Base-by-base conservation (phyloP, 805 yeast species). In the Lachancea cidri region DNA sequence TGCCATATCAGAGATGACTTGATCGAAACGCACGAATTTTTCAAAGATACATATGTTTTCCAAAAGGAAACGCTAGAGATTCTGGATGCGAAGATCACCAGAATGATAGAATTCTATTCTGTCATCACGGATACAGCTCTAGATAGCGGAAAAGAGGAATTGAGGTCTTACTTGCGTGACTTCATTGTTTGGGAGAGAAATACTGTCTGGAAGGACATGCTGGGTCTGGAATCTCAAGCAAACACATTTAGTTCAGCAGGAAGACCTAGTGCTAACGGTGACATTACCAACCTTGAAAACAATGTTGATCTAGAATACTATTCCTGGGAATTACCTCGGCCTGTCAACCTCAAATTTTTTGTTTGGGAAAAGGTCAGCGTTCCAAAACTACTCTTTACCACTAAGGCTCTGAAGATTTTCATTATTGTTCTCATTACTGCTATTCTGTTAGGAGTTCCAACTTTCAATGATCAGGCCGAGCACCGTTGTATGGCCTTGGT, bases 151-250 rank as follows among this genome's bases (percentile, higher is more conserved):
- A 73, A 66, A 49, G 60, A 71, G 3, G 84, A 79, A 53, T 64
- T 81, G 46, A 76, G 77, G 42, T 71, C 80, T 2, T 77, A 73
- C 46, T 66, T 91, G 48, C 75, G 96, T 45, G 97, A 91, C 54
- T 94, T 88, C 59, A 85, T 89, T 35, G 96, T 89, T 15, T 91
- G 96, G 94, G 97, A 89, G 65, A 76, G 98, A 64, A 86, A 86
- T 58, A 89, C 96, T 0, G 95, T 88, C 15, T 89, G 98, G 98
- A 80, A 93, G 54, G 96, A 89, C 59, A 81, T 91, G 82, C 76
- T 89, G 48, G 91, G 93, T 5, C 66, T 89, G 54, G 95, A 86
- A 56, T 70, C 91, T 43, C 81, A 86, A 47, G 70, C 84, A 2
- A 61, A 60, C 39, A 57, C 53, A 13, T 51, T 52, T 22, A 39